Percentiles rank a stretch among this genome's conserved stretches.
These are phyloP conservation scores for Vigna hirtella DNA, from an alignment of 306 rosid genomes.

Conservation along the genomic window DNA sequence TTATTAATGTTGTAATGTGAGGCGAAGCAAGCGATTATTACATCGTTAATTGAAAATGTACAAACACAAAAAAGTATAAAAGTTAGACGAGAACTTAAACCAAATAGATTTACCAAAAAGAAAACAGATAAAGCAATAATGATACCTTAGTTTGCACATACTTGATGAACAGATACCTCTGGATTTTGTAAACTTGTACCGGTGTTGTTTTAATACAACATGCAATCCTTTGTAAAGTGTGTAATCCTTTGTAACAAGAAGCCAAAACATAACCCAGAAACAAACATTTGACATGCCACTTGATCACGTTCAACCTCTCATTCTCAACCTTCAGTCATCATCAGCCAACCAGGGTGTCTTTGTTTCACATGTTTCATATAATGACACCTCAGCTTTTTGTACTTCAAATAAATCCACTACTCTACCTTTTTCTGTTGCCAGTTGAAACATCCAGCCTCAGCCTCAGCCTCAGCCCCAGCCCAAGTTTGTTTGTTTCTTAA, in stretches of 20 bases:
- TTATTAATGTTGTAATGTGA: too few relatives aligned
- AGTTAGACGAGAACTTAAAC: too few relatives aligned
- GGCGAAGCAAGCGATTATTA: too few relatives aligned
- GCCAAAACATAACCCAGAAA: conserved; percentile 41
- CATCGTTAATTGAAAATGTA: too few relatives aligned
- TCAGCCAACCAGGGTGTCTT: conserved; percentile 41
- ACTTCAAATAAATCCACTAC: conserved; percentile 19
- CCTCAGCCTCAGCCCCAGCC: not conserved
- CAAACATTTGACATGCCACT: conserved; percentile 36
- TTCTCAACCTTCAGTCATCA: conserved; percentile 37
- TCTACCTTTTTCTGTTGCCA: not conserved
- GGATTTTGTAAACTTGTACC: not conserved
- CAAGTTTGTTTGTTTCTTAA: conserved; percentile 16
- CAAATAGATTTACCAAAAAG: not conserved
- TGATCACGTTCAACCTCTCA: conserved; percentile 38
- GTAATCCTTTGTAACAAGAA: conserved; percentile 15
- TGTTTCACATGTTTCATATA: conserved; percentile 37
- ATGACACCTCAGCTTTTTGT: conserved; percentile 17
- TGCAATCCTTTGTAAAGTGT: not conserved
- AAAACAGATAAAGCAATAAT: not conserved
- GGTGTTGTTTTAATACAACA: not conserved
- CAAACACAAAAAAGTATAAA: too few relatives aligned
- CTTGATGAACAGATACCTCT: not conserved
- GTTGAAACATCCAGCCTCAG: not conserved
- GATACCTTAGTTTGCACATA: not conserved